Percentiles rank a stretch among this genome's conserved stretches.
phyloP scores from a whole-genome alignment of 192 early-diverging fungal species.

The Backusella liffmaniae region DNA sequence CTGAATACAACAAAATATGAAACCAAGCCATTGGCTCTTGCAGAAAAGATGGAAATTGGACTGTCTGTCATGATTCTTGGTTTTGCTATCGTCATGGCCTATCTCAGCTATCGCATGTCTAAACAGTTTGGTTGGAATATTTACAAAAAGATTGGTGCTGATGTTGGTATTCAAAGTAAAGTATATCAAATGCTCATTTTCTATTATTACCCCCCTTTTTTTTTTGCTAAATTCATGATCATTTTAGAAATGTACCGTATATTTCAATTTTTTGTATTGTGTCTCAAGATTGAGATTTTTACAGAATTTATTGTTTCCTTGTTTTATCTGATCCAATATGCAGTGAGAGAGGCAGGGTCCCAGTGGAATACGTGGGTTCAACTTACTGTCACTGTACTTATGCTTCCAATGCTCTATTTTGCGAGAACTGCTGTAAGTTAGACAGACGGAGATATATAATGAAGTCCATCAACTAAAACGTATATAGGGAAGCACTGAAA shows the following conservation, averaged over 20 bases:
- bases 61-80: slow-evolving; percentile 28
- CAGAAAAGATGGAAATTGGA: slow-evolving; percentile 35
- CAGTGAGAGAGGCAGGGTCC: slow-evolving; percentile 17
- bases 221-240: slow-evolving; percentile 1
- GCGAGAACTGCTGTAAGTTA: slow-evolving; percentile 32
- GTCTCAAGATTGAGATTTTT: slow-evolving; percentile 81
- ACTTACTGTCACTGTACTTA: slow-evolving; percentile 21
- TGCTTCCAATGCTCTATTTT: slow-evolving; percentile 39
- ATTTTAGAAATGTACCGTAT: slow-evolving; percentile 52
- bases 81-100: slow-evolving; percentile 22
- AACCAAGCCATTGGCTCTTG: slow-evolving; percentile 22
- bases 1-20: slow-evolving; percentile 1
- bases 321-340: slow-evolving; percentile 51
- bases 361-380: slow-evolving; percentile 31
- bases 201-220: not conserved
- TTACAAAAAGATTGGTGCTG: slow-evolving; percentile 65
- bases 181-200: not conserved
- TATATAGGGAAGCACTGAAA: slow-evolving; percentile 33
- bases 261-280: slow-evolving; percentile 78
- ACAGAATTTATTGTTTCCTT: slow-evolving; percentile 72
- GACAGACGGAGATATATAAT: not conserved
- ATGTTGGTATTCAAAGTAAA: slow-evolving; percentile 60
- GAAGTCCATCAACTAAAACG: not conserved
- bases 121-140: slow-evolving; percentile 54
- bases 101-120: slow-evolving; percentile 24